Conservation (phyloP, 345 rosid species). For the Salix suchowensis region DNA sequence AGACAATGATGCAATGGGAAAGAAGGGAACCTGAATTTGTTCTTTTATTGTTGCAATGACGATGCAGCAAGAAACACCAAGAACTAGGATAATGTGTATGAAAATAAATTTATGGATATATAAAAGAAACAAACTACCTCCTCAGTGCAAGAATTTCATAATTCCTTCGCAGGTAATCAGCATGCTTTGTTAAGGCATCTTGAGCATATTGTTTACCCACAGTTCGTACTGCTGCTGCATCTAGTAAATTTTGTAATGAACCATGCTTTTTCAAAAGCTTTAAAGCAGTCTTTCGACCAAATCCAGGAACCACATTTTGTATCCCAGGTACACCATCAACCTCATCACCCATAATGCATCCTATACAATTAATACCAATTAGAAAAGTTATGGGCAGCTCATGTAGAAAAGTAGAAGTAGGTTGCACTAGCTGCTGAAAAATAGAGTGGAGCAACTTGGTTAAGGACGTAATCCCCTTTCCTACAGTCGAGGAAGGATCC, state of each 20-base stretch:
- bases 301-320: conserved; percentile 73
- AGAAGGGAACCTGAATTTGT: neutral
- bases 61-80: too few species aligned
- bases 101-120: neutral
- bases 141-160: conserved; percentile 78
- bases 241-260: conserved; percentile 73
- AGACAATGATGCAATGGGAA: neutral
- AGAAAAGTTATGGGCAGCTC: neutral
- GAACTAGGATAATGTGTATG: neutral
- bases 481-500: neutral
- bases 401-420: neutral
- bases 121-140: conserved; percentile 37
- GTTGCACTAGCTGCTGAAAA: neutral
- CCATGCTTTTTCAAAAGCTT: conserved; percentile 84
- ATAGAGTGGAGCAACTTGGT: neutral
- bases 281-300: conserved; percentile 79
- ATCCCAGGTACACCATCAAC: conserved; percentile 91
- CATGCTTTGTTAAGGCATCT: conserved; percentile 78
- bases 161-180: conserved; percentile 77
- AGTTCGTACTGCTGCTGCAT: conserved; percentile 77
- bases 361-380: conserved; percentile 27
- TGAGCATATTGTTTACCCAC: conserved; percentile 79
- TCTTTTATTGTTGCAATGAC: too few species aligned
- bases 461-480: neutral
- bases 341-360: conserved; percentile 86